Evolutionary conservation across 169 alveolate species (phyloP).

Genomic region (Eimeria praecox): DNA sequence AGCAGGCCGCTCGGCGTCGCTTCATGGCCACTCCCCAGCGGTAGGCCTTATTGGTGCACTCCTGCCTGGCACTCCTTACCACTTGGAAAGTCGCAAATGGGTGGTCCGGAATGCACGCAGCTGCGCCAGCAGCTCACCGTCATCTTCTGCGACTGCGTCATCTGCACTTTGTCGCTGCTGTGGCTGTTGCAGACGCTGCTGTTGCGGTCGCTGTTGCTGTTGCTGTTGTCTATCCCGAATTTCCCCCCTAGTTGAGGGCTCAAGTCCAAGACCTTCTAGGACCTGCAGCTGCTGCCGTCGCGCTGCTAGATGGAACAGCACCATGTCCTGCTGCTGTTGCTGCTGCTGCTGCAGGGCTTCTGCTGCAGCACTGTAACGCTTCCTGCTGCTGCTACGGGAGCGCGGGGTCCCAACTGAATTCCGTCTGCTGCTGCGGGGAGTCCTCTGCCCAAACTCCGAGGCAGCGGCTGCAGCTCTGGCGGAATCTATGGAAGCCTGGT

Average conservation of each 20-base stretch:
- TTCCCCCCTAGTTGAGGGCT: background rate
- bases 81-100: constrained; percentile 67
- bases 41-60: background rate
- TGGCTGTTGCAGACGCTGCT: background rate
- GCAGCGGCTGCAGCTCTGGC: constrained; percentile 41
- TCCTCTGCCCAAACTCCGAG: constrained; percentile 33
- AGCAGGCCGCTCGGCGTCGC: background rate
- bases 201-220: background rate
- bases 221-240: background rate
- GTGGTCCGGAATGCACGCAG: constrained; percentile 62
- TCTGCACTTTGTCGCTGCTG: constrained; percentile 1
- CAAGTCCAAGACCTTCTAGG: constrained; percentile 27
- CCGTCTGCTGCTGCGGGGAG: constrained; percentile 69
- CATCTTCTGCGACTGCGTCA: background rate
- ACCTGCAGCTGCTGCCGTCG: constrained; percentile 72
- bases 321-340: constrained; percentile 65
- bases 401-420: constrained; percentile 47
- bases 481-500: background rate
- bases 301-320: constrained; percentile 68
- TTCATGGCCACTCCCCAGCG: background rate
- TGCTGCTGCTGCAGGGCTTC: constrained; percentile 58
- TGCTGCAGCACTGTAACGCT: constrained; percentile 58
- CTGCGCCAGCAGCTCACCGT: constrained; percentile 13
- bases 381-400: constrained; percentile 67
- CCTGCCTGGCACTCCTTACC: constrained; percentile 26